phyloP scores from a whole-genome alignment of 225 moss, liverwort and hornwort species.

The Thuidium tamariscinum region DNA sequence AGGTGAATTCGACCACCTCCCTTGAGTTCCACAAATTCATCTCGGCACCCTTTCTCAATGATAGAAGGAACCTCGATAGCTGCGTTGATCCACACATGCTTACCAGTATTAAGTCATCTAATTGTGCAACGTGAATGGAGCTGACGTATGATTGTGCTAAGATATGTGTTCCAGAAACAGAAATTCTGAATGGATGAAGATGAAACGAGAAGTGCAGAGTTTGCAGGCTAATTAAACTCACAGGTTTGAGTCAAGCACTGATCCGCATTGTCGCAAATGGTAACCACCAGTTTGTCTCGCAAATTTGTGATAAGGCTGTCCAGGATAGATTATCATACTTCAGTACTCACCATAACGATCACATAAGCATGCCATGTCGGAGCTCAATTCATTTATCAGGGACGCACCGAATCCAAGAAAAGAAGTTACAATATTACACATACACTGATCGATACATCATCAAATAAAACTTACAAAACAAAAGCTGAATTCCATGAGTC shows the following conservation, averaged over 20 bases:
- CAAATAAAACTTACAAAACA: constrained; percentile 3
- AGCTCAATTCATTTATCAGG: neutral
- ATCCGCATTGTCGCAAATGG: constrained; percentile 44
- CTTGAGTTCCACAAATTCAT: constrained; percentile 45
- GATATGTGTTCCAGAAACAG: neutral
- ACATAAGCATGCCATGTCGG: neutral
- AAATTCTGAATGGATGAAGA: neutral
- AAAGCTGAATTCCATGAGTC: constrained; percentile 61
- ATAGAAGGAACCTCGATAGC: constrained; percentile 61
- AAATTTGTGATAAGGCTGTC: constrained; percentile 56
- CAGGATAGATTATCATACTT: too few relatives aligned
- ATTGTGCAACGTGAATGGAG: too few relatives aligned
- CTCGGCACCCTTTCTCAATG: constrained; percentile 59
- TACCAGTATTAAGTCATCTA: neutral
- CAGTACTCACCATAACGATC: neutral
- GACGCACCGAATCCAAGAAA: neutral
- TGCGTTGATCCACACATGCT: constrained; percentile 8
- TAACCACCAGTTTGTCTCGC: constrained; percentile 57
- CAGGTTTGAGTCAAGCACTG: constrained; percentile 30
- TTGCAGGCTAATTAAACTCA: constrained; percentile 2
- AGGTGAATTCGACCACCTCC: constrained; percentile 69
- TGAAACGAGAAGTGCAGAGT: neutral
- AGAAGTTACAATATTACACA: neutral
- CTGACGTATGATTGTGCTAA: neutral
- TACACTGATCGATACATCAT: neutral